These are phyloP conservation scores for Tetratostichococcus sp. DNA, from an alignment of 139 green algal species.

Conservation along the genomic window DNA sequence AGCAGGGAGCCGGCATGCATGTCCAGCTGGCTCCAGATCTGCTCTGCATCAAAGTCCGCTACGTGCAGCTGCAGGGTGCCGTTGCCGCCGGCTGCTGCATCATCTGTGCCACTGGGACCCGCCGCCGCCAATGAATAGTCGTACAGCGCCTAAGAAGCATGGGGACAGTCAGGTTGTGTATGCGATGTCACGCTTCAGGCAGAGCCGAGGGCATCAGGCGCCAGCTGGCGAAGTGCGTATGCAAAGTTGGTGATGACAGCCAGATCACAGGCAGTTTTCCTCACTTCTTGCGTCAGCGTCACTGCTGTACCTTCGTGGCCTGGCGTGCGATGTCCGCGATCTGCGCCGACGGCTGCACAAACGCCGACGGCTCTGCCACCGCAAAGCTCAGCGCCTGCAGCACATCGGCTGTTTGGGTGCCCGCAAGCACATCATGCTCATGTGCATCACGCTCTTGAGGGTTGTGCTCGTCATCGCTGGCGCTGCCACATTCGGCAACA, in stretches of 20 bases:
- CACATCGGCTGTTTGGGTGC: constrained; percentile 9
- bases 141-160: constrained; percentile 39
- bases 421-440: neutral
- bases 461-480: neutral
- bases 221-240: too few species aligned
- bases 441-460: neutral
- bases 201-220: too few species aligned
- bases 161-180: too few species aligned
- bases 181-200: too few species aligned
- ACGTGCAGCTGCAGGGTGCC: constrained; percentile 38
- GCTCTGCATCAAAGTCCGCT: constrained; percentile 67
- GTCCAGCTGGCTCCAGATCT: constrained; percentile 72
- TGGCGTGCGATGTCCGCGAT: constrained; percentile 41
- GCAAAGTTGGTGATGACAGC: too few species aligned
- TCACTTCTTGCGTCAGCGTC: too few species aligned
- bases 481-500: too few species aligned
- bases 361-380: constrained; percentile 37
- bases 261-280: too few species aligned
- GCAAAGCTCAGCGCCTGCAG: constrained; percentile 27
- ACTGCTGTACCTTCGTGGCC: constrained; percentile 43
- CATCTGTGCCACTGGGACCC: neutral
- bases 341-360: constrained; percentile 52
- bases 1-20: constrained; percentile 16
- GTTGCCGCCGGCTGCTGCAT: neutral
- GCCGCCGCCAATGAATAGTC: constrained; percentile 16